Evolutionary conservation across 1,139 yeast genomes (phyloP), one percentile per base, ranked within the genome.

Genomic region (Candida buenavistaensis): DNA sequence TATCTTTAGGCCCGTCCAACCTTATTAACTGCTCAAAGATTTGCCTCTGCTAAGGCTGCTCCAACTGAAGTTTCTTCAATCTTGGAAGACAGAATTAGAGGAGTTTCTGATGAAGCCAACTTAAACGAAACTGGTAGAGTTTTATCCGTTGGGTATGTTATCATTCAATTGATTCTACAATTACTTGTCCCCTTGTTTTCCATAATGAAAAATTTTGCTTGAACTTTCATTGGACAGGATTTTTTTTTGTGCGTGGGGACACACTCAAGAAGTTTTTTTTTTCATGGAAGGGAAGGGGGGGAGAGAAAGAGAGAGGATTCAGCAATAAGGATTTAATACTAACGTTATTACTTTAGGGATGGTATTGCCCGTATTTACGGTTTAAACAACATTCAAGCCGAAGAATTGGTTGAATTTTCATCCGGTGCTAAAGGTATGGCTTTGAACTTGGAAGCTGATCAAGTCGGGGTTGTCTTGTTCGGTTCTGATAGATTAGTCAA

Each of bases 351-450:
- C 13, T 38, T 30, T 60, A 82, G 97, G 83, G 99, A 94, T 75
- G 99, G 99, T 90, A 92, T 92, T 68, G 99, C 98, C 69, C 95
- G 98, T 82, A 96, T 92, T 62, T 92, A 87, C 76, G 99, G 99
- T 75, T 80, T 94, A 63, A 92, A 90, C 94, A 94, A 94, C 82
- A 84, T 90, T 72, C 97, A 92, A 81, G 98, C 98, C 64, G 98
- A 92, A 78, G 99, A 94, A 78, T 82, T 94, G 72, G 97, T 94
- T 61, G 98, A 94, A 77, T 94, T 94, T 79, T 79, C 97, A 46
- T 89, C 98, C 44, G 98, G 99, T 80, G 97, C 92, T 62, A 89
- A 90, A 78, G 99, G 98, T 85, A 94, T 94, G 99, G 98, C 98
- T 63, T 82, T 94, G 69, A 94, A 94, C 84, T 86, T 94, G 83